These are phyloP conservation scores for Cryphonectria naterciae DNA, from an alignment of 2,329 filamentous ascomycete species.

Conservation along the genomic window DNA sequence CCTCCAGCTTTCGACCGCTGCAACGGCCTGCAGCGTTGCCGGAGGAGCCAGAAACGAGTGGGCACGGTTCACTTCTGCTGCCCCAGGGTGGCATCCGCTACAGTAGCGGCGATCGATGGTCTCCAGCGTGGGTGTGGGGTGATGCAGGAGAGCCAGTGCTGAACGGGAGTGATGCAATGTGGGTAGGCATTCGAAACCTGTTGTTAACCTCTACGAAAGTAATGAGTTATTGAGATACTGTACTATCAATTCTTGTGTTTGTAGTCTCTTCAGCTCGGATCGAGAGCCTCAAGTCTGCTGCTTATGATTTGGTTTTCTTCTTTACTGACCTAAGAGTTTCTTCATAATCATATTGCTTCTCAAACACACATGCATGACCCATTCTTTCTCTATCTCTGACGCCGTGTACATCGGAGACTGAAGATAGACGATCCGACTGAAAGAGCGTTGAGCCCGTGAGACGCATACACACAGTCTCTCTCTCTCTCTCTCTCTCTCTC, in stretches of 20 bases:
- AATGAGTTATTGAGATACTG: neutral
- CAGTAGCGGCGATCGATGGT: conserved; percentile 4
- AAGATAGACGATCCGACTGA: neutral
- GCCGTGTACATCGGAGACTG: neutral
- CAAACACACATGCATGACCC: neutral
- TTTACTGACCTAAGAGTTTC: neutral
- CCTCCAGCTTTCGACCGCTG: conserved; percentile 1
- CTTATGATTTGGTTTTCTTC: neutral
- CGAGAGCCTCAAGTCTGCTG: neutral
- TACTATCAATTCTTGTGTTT: neutral
- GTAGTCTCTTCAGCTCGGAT: neutral
- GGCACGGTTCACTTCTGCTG: neutral
- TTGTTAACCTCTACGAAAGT: neutral
- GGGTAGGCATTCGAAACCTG: conserved; percentile 10
- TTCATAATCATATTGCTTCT: neutral
- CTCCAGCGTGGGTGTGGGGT: neutral
- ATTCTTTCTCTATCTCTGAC: neutral
- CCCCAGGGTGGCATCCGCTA: neutral
- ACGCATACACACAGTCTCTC: too few relatives aligned
- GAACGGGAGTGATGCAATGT: conserved; percentile 22
- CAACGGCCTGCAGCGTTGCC: conserved; percentile 13
- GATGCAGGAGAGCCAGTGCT: conserved; percentile 4
- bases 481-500: too few relatives aligned
- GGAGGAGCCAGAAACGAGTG: conserved; percentile 14
- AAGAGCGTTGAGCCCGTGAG: neutral